A percentile compares a stretch with the other conserved stretches of the same genome.
phyloP scores from a whole-genome alignment of 345 rosid species.

The Anastatica hierochuntica region DNA sequence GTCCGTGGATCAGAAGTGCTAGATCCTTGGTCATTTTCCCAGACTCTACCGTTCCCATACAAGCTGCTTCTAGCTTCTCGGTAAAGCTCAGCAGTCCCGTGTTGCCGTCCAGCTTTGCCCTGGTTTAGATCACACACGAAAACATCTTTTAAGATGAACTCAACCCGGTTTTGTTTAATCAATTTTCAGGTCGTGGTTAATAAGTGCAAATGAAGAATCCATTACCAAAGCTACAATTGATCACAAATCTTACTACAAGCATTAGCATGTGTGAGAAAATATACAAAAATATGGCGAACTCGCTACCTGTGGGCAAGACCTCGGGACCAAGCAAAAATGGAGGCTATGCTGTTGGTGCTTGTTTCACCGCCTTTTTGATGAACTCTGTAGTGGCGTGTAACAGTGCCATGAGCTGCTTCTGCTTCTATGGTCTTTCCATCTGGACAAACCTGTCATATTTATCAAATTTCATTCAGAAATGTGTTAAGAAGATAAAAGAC shows the following conservation, averaged over 20 bases:
- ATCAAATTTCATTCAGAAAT: not conserved
- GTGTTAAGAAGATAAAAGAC: not conserved
- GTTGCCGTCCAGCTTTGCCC: constrained; percentile 75
- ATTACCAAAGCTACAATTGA: too few relatives aligned
- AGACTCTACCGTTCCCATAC: constrained; percentile 53
- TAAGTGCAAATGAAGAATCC: too few relatives aligned
- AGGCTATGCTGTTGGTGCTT: constrained; percentile 86
- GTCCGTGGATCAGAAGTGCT: constrained; percentile 55
- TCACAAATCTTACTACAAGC: not conserved
- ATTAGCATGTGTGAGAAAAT: not conserved
- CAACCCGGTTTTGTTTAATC: not conserved
- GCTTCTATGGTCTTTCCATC: constrained; percentile 88
- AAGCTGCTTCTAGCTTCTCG: constrained; percentile 68
- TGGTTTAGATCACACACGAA: constrained; percentile 19
- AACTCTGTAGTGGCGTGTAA: constrained; percentile 76
- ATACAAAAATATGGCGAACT: not conserved
- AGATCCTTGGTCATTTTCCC: constrained; percentile 88
- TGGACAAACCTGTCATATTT: constrained; percentile 62
- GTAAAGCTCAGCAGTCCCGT: constrained; percentile 50
- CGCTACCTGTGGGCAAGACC: constrained; percentile 75
- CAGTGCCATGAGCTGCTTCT: constrained; percentile 86
- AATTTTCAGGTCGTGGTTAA: too few relatives aligned
- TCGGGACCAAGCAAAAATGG: constrained; percentile 78
- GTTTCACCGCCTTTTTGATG: constrained; percentile 85
- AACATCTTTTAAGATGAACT: not conserved